Conservation (phyloP, 768 basidiomycete species). For the Steccherinum ochraceum region DNA sequence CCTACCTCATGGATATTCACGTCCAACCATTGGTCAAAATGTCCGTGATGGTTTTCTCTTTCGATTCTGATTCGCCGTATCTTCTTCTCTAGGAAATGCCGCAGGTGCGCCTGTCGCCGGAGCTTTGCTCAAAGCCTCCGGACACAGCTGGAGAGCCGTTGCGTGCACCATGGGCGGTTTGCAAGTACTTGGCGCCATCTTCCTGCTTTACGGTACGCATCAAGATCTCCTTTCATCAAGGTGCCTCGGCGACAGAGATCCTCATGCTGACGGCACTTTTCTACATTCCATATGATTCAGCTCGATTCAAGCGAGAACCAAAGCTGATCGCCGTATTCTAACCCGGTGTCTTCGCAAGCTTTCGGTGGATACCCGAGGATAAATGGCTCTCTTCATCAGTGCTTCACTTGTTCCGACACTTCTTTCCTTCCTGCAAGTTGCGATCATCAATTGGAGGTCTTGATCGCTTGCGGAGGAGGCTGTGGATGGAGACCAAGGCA, state of each 20-base stretch:
- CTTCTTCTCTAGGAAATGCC: conserved; percentile 20
- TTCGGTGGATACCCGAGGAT: too few relatives aligned
- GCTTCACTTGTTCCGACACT: too few relatives aligned
- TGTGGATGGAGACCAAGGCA: too few relatives aligned
- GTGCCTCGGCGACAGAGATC: too few relatives aligned
- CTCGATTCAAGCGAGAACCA: conserved; percentile 11
- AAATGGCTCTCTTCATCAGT: too few relatives aligned
- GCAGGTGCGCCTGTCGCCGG: conserved; percentile 27
- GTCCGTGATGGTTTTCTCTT: background rate
- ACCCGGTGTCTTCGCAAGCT: too few relatives aligned
- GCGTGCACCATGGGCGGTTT: conserved; percentile 23
- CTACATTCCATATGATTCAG: background rate
- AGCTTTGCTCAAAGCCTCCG: conserved; percentile 23
- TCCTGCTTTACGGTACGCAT: conserved; percentile 24
- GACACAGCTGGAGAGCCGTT: conserved; percentile 26
- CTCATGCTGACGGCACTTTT: background rate
- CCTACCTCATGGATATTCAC: too few relatives aligned
- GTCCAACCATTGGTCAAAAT: too few relatives aligned
- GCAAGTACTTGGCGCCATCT: conserved; percentile 23
- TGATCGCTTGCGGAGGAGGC: too few relatives aligned
- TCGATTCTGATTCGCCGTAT: background rate
- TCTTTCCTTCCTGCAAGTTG: too few relatives aligned
- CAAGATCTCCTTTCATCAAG: background rate
- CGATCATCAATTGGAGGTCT: too few relatives aligned
- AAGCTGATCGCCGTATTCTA: conserved; percentile 9